Conservation (phyloP, 768 basidiomycete species). For the Pleurotus eryngii region DNA sequence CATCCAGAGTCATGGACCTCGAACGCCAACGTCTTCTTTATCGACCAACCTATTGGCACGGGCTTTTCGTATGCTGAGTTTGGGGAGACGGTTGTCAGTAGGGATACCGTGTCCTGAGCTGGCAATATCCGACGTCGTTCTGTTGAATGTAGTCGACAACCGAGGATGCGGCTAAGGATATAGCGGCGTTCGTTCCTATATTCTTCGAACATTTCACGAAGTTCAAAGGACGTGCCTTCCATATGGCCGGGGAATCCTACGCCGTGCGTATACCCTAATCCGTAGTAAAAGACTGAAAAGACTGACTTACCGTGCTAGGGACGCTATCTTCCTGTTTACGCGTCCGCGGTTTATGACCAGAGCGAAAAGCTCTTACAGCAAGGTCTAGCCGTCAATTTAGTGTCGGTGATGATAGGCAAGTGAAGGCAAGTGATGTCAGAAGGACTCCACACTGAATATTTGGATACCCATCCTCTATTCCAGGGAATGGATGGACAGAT, state of each 20-base stretch:
- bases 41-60: constrained; percentile 60
- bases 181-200: constrained; percentile 65
- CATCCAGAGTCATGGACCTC: constrained; percentile 67
- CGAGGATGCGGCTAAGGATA: constrained; percentile 65
- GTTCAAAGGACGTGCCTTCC: constrained; percentile 65
- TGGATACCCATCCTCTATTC: not conserved
- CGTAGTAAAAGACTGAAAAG: constrained; percentile 1
- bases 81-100: constrained; percentile 53
- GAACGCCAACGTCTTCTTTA: constrained; percentile 59
- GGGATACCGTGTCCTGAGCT: not conserved
- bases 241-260: constrained; percentile 75
- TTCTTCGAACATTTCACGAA: constrained; percentile 73
- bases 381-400: constrained; percentile 61
- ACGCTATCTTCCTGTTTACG: constrained; percentile 71
- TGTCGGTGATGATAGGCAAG: constrained; percentile 67
- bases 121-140: not conserved
- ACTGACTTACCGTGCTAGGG: constrained; percentile 36
- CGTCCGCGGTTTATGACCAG: constrained; percentile 72
- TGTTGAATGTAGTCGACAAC: constrained; percentile 44
- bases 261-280: constrained; percentile 41
- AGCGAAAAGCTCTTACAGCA: constrained; percentile 50
- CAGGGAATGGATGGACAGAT: constrained; percentile 66
- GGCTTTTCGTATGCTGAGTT: constrained; percentile 67
- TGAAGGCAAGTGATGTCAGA: not conserved
- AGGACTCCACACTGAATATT: not conserved